A percentile compares a stretch with the other conserved stretches of the same genome.
phyloP scores from a whole-genome alignment of 1,139 yeast genomes.

The Meyerozyma carpophila region DNA sequence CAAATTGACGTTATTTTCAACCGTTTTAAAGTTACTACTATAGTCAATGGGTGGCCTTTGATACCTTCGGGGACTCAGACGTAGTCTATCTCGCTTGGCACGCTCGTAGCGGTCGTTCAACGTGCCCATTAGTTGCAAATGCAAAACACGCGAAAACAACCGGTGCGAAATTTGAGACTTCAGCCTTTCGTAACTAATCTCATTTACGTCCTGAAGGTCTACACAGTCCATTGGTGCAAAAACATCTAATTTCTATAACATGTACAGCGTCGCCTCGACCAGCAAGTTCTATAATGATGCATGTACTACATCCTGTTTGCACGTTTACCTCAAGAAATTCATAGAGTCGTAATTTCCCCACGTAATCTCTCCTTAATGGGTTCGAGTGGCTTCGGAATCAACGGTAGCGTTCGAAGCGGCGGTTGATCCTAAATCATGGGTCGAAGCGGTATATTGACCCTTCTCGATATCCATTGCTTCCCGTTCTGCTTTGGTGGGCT shows the following conservation, averaged over 20 bases:
- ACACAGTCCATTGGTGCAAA: no score
- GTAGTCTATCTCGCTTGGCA: background rate
- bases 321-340: background rate
- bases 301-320: background rate
- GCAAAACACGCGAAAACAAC: background rate
- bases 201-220: no score
- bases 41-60: background rate
- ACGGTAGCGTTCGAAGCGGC: background rate
- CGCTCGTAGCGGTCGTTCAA: background rate
- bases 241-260: background rate
- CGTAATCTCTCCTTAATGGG: background rate
- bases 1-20: background rate
- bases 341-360: background rate
- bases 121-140: background rate
- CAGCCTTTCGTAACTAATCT: no score
- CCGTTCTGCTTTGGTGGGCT: slow-evolving; percentile 12
- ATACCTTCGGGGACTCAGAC: background rate
- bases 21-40: background rate
- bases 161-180: background rate
- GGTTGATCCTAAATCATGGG: background rate
- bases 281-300: background rate
- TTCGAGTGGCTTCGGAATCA: background rate
- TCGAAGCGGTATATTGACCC: background rate
- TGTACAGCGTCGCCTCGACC: background rate
- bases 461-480: slow-evolving; percentile 1